Base-by-base conservation (phyloP, 495 filamentous ascomycete genomes). In the Xylaria cubensis region DNA sequence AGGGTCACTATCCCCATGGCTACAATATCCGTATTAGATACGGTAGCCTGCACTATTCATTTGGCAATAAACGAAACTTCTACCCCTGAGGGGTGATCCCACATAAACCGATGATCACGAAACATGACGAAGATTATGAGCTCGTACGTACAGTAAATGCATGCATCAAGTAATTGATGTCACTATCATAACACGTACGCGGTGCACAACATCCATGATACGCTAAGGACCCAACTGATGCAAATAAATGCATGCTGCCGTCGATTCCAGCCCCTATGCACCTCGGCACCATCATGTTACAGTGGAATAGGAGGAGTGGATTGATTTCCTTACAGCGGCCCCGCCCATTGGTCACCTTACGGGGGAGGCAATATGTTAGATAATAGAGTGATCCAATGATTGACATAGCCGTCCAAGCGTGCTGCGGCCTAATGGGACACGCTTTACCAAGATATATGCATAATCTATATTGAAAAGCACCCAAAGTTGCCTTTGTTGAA, bases 261-360 rank as follows among this genome's bases (percentile, higher is more conserved):
- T 51, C 21, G 21, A n/a, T 56, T 56, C 24, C 64, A 67, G 65
- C 65, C 65, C 65, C 50, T 67, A 67, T 67, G 64, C 32, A 56
- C 34, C n/a, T n/a, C n/a, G n/a, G n/a, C n/a, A 29, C 6, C 63
- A 21, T 34, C 17, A 36, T 32, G 64, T 67, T 67, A 48, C 64
- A 67, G 32, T 39, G 64, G 64, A 24, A 67, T 32, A 67, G 46
- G 64, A 6, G 36, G 26, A 29, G 39, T 51, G 63, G 36, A n/a
- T 51, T 51, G 36, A n/a, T 51, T 51, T 6, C 29, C 32, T 41
- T 56, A 50, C 65, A 67, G 65, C 65, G 65, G 65, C 50, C 48
- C 7, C 36, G 65, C 65, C 65, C 56, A 67, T 67, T 67, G 65
- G 65, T 19, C 36, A 32, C 10, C 34, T 55, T 67, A 67, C 65